Conservation (phyloP, 768 basidiomycete species). For the Rhizopogon vinicolor region DNA sequence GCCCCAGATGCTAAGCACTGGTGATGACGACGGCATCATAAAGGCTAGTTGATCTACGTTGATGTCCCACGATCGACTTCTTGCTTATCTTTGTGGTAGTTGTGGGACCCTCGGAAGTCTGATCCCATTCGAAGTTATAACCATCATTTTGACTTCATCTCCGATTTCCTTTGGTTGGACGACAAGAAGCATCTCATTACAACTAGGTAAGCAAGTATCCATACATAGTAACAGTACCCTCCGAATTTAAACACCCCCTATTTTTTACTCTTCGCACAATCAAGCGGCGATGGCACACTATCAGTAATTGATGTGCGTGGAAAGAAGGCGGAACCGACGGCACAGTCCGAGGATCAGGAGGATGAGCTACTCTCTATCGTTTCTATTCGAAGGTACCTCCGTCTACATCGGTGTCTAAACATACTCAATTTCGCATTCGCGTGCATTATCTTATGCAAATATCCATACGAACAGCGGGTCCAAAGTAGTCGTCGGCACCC, state of each 20-base stretch:
- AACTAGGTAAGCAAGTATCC: slow-evolving; percentile 60
- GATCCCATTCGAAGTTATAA: slow-evolving; percentile 63
- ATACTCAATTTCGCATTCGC: not conserved
- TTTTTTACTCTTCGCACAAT: not conserved
- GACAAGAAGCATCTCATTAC: slow-evolving; percentile 83
- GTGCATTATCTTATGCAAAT: not conserved
- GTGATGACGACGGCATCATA: slow-evolving; percentile 92
- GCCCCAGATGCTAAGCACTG: slow-evolving; percentile 73
- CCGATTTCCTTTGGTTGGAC: slow-evolving; percentile 83
- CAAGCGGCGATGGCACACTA: slow-evolving; percentile 87
- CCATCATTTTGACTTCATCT: slow-evolving; percentile 94
- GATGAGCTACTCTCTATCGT: slow-evolving; percentile 88
- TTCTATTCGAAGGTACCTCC: slow-evolving; percentile 73
- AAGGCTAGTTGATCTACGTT: slow-evolving; percentile 49
- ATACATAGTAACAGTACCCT: not conserved
- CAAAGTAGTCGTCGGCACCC: slow-evolving; percentile 86
- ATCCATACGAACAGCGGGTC: slow-evolving; percentile 41
- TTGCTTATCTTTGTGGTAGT: slow-evolving; percentile 35
- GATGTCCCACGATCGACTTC: not conserved
- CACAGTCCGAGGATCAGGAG: slow-evolving; percentile 93
- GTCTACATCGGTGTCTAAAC: not conserved
- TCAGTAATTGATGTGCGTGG: slow-evolving; percentile 90
- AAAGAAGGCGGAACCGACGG: slow-evolving; percentile 70
- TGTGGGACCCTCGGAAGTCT: slow-evolving; percentile 83
- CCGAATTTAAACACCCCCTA: not conserved